phyloP scores from a whole-genome alignment of 1,139 yeast species.

The Diutina mesorugosa region DNA sequence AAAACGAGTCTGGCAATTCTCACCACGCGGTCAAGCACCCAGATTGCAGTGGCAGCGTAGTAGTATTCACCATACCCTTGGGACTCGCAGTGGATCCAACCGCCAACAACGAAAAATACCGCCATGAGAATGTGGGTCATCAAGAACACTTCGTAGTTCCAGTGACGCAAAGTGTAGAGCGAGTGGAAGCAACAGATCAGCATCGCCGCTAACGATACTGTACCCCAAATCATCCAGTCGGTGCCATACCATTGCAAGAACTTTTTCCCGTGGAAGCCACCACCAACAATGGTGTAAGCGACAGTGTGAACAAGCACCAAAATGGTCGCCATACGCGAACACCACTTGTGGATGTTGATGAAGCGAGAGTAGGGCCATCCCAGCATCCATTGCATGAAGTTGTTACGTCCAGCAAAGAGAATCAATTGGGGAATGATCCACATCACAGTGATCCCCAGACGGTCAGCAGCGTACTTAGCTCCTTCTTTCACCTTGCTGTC shows the following conservation, averaged over 20 bases:
- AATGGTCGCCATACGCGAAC: conserved; percentile 28
- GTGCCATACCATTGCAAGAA: background rate
- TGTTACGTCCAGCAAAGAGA: conserved; percentile 2
- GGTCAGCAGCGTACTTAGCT: conserved; percentile 44
- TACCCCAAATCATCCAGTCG: conserved; percentile 31
- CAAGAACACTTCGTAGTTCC: conserved; percentile 53
- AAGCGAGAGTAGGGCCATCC: conserved; percentile 21
- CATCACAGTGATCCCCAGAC: conserved; percentile 7
- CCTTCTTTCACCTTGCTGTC: conserved; percentile 19
- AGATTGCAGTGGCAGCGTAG: conserved; percentile 43
- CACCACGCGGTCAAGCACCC: conserved; percentile 47
- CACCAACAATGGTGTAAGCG: conserved; percentile 10
- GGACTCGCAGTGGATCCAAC: conserved; percentile 42
- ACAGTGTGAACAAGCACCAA: conserved; percentile 40
- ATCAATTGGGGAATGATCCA: conserved; percentile 1
- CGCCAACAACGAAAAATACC: conserved; percentile 38
- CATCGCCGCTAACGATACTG: conserved; percentile 28
- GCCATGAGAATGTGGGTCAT: conserved; percentile 47
- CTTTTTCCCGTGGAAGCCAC: background rate
- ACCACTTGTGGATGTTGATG: conserved; percentile 28
- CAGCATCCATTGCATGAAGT: conserved; percentile 2
- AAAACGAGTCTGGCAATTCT: conserved; percentile 34
- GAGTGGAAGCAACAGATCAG: conserved; percentile 28
- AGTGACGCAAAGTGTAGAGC: conserved; percentile 36
- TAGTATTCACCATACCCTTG: conserved; percentile 34